These are phyloP conservation scores for Evansstolkia leycettana DNA, from an alignment of 495 filamentous ascomycete genomes.

Conservation along the genomic window DNA sequence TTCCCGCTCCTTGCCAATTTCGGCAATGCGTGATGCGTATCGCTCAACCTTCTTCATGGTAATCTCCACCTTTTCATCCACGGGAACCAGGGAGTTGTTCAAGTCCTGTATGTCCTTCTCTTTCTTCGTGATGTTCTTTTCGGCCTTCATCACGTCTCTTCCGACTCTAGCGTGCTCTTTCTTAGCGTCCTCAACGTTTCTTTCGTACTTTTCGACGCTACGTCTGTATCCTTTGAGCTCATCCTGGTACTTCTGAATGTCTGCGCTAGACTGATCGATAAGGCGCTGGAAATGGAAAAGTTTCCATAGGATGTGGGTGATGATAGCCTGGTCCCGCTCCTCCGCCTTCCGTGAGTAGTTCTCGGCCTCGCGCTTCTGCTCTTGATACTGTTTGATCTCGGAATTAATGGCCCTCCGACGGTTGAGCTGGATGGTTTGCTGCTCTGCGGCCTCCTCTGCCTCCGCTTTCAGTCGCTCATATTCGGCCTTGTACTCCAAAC, in stretches of 20 bases:
- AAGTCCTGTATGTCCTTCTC: slow-evolving; percentile 83
- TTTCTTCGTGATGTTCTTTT: slow-evolving; percentile 69
- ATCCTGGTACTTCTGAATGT: slow-evolving; percentile 90
- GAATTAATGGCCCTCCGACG: slow-evolving; percentile 90
- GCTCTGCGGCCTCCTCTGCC: slow-evolving; percentile 75
- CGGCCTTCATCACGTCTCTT: slow-evolving; percentile 69
- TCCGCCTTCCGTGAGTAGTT: slow-evolving; percentile 78
- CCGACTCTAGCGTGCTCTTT: slow-evolving; percentile 67
- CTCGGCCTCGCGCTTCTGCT: slow-evolving; percentile 94
- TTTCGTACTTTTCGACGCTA: slow-evolving; percentile 74
- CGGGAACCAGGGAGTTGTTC: slow-evolving; percentile 73
- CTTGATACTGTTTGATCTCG: slow-evolving; percentile 93
- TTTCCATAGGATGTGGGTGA: slow-evolving; percentile 94
- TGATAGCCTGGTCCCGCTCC: slow-evolving; percentile 82
- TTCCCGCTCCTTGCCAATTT: slow-evolving; percentile 65
- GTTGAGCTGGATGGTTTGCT: slow-evolving; percentile 75
- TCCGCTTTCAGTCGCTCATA: slow-evolving; percentile 83
- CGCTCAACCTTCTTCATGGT: slow-evolving; percentile 56
- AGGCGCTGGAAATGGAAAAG: slow-evolving; percentile 88
- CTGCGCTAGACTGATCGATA: slow-evolving; percentile 81
- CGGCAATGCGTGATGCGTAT: slow-evolving; percentile 50
- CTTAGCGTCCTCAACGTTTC: slow-evolving; percentile 73
- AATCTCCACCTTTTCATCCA: slow-evolving; percentile 87
- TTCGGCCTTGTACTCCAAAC: slow-evolving; percentile 87
- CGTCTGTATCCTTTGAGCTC: slow-evolving; percentile 90